These are phyloP conservation scores for Tolypocladium sp. DNA, from an alignment of 2,329 filamentous ascomycete species.

Conservation along the genomic window DNA sequence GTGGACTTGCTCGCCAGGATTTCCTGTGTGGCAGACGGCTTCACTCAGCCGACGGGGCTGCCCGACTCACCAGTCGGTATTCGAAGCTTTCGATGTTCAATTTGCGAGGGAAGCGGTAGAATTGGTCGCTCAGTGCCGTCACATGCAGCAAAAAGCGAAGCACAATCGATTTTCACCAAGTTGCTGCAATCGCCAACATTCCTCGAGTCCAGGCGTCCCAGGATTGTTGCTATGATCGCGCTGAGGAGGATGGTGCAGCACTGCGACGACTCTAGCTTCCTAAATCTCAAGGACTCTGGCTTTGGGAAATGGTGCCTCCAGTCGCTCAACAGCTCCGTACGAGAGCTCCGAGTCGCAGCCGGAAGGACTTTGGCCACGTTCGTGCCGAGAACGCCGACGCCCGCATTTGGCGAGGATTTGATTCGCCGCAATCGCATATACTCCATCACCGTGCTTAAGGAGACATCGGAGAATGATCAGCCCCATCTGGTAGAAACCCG, in stretches of 20 bases:
- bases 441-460: conserved; percentile 61
- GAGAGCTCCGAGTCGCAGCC: conserved; percentile 77
- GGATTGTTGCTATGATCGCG: conserved; percentile 63
- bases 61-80: not conserved
- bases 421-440: conserved; percentile 47
- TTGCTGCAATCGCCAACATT: conserved; percentile 38
- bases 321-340: conserved; percentile 71
- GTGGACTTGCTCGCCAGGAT: conserved; percentile 47
- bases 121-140: not conserved
- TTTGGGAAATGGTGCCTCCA: conserved; percentile 75
- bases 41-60: not conserved
- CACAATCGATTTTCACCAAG: conserved; percentile 34
- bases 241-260: conserved; percentile 64
- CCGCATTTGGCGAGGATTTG: conserved; percentile 12
- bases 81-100: conserved; percentile 8
- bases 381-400: conserved; percentile 27
- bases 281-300: conserved; percentile 58
- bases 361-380: conserved; percentile 61
- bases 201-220: conserved; percentile 45
- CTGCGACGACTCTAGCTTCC: conserved; percentile 44
- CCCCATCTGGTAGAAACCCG: conserved; percentile 70
- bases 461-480: conserved; percentile 59
- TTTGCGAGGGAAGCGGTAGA: conserved; percentile 13
- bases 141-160: conserved; percentile 20
- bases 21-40: conserved; percentile 16